A percentile compares a stretch with the other conserved stretches of the same genome.
Evolutionary conservation across 2,329 filamentous ascomycete species (phyloP).

Genomic region (Botrytis cinerea): DNA sequence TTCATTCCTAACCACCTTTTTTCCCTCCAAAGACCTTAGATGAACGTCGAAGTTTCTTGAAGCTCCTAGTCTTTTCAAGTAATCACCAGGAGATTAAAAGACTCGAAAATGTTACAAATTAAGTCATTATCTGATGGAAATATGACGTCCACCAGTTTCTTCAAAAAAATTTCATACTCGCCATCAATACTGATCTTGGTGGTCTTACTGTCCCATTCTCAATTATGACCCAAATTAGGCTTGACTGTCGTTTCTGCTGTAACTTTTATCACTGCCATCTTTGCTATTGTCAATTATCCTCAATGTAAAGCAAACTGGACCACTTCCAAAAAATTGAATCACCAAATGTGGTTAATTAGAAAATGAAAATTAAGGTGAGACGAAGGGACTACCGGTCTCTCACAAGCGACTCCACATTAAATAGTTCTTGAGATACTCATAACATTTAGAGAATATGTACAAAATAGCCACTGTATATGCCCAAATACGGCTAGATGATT

Average conservation of each 20-base stretch:
- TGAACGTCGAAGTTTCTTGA: rapidly evolving
- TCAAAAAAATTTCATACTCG: not conserved
- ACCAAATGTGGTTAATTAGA: not conserved
- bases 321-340: not conserved
- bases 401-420: not conserved
- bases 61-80: not conserved
- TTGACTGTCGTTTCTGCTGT: not conserved
- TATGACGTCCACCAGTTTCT: not conserved
- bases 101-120: not conserved
- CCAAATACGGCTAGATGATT: not conserved
- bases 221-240: not conserved
- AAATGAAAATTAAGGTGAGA: not conserved
- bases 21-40: not conserved
- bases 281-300: not conserved
- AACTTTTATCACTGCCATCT: not conserved
- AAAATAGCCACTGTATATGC: not conserved
- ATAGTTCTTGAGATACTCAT: not conserved
- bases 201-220: not conserved
- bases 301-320: not conserved
- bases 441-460: not conserved
- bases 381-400: rapidly evolving
- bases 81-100: rapidly evolving
- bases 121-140: not conserved
- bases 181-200: not conserved
- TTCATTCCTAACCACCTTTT: not conserved